Percentiles rank a stretch among this genome's conserved stretches.
phyloP scores from a whole-genome alignment of 345 rosid species.

The Linum tenue region DNA sequence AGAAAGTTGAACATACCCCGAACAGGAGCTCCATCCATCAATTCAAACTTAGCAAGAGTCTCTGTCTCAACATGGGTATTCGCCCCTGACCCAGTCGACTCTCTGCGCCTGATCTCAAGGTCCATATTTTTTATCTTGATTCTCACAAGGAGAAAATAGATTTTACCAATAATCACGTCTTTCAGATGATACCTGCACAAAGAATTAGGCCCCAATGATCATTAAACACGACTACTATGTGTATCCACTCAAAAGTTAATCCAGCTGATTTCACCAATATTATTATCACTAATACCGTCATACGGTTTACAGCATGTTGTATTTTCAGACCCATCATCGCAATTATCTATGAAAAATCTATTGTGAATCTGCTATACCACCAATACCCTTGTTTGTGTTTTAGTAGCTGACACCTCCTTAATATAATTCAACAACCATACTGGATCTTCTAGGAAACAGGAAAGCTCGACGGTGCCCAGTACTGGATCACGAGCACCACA shows the following conservation, averaged over 20 bases:
- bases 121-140: slow-evolving; percentile 99
- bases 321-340: background rate
- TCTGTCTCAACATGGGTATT: slow-evolving; percentile 98
- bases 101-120: slow-evolving; percentile 94
- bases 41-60: slow-evolving; percentile 89
- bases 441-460: background rate
- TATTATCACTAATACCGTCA: background rate
- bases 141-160: slow-evolving; percentile 94
- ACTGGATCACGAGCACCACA: background rate
- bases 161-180: slow-evolving; percentile 95
- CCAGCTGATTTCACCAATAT: background rate
- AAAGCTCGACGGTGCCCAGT: background rate
- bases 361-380: too few relatives aligned
- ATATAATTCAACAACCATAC: background rate
- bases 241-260: background rate
- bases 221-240: background rate
- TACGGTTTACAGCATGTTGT: too few relatives aligned
- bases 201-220: slow-evolving; percentile 13
- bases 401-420: too few relatives aligned
- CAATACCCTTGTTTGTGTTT: too few relatives aligned
- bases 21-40: slow-evolving; percentile 99
- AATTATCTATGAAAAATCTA: too few relatives aligned
- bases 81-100: slow-evolving; percentile 93
- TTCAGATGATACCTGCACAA: slow-evolving; percentile 81
- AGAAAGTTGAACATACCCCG: slow-evolving; percentile 48